A percentile compares a stretch with the other conserved stretches of the same genome.
Evolutionary conservation across 768 basidiomycete genomes (phyloP).

Genomic region (Clathrus columnatus): DNA sequence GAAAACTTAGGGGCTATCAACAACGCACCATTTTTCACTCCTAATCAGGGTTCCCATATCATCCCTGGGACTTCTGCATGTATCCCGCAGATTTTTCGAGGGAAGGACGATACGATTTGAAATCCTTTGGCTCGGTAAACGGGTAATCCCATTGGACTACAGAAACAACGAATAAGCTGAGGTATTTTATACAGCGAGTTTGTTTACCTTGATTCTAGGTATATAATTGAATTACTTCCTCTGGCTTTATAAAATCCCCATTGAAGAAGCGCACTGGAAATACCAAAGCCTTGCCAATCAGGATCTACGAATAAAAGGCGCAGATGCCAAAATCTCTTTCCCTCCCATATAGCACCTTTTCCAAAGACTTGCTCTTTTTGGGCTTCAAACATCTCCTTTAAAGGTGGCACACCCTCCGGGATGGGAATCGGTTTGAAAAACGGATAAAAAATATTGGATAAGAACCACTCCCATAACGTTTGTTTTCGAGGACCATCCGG

Average conservation of each 20-base stretch:
- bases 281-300: constrained; percentile 1
- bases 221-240: background rate
- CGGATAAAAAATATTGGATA: constrained; percentile 1
- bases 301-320: constrained; percentile 6
- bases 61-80: constrained; percentile 1
- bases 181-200: too few relatives aligned
- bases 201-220: constrained; percentile 4
- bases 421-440: constrained; percentile 1
- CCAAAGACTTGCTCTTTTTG: constrained; percentile 5
- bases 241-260: constrained; percentile 7
- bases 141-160: background rate
- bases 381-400: background rate
- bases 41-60: constrained; percentile 9
- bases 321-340: constrained; percentile 7
- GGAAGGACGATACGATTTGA: background rate
- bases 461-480: constrained; percentile 5
- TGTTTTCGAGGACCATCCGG: background rate
- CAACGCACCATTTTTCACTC: too few relatives aligned
- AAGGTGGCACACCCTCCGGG: background rate
- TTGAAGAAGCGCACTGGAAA: constrained; percentile 4
- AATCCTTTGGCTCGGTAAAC: constrained; percentile 6
- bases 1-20: too few relatives aligned
- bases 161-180: too few relatives aligned
- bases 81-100: background rate
- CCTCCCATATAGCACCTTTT: background rate